Evolutionary conservation across 495 filamentous ascomycete genomes (phyloP).

Genomic region (Patellaria atrata): DNA sequence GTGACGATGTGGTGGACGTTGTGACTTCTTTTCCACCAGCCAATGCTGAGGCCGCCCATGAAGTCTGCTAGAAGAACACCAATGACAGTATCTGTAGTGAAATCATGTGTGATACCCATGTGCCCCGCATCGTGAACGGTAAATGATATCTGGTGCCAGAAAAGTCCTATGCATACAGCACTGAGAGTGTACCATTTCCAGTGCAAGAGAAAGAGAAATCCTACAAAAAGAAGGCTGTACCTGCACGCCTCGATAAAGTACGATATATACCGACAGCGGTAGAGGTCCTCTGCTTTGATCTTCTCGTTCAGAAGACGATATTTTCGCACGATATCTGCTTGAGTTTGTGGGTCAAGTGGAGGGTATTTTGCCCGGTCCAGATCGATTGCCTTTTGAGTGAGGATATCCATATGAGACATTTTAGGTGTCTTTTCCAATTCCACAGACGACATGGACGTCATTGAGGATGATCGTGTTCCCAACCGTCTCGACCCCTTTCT

Average conservation of each 20-base stretch:
- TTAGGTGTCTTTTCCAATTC: slow-evolving; percentile 31
- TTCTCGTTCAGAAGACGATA: slow-evolving; percentile 62
- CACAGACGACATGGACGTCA: slow-evolving; percentile 32
- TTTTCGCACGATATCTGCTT: slow-evolving; percentile 62
- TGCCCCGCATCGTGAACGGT: slow-evolving; percentile 93
- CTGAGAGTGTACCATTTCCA: slow-evolving; percentile 61
- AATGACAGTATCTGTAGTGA: slow-evolving; percentile 65
- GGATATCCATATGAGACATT: slow-evolving; percentile 54
- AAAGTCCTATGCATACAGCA: slow-evolving; percentile 61
- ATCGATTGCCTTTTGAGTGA: slow-evolving; percentile 60
- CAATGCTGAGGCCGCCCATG: slow-evolving; percentile 73
- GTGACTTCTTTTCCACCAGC: slow-evolving; percentile 97
- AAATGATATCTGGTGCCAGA: slow-evolving; percentile 97
- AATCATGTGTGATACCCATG: slow-evolving; percentile 92
- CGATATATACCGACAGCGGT: slow-evolving; percentile 69
- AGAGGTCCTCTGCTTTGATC: slow-evolving; percentile 62
- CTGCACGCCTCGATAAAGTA: slow-evolving; percentile 64
- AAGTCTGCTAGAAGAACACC: slow-evolving; percentile 88
- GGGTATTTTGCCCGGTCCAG: slow-evolving; percentile 74
- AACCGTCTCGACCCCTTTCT: slow-evolving; percentile 3
- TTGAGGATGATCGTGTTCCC: slow-evolving; percentile 17
- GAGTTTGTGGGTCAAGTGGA: slow-evolving; percentile 55
- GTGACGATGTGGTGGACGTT: slow-evolving; percentile 98
- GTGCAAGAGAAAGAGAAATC: slow-evolving; percentile 50
- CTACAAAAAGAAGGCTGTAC: slow-evolving; percentile 55